A percentile compares a stretch with the other conserved stretches of the same genome.
Evolutionary conservation across 768 basidiomycete species (phyloP).

Genomic region (Cyclocybe aegerita): DNA sequence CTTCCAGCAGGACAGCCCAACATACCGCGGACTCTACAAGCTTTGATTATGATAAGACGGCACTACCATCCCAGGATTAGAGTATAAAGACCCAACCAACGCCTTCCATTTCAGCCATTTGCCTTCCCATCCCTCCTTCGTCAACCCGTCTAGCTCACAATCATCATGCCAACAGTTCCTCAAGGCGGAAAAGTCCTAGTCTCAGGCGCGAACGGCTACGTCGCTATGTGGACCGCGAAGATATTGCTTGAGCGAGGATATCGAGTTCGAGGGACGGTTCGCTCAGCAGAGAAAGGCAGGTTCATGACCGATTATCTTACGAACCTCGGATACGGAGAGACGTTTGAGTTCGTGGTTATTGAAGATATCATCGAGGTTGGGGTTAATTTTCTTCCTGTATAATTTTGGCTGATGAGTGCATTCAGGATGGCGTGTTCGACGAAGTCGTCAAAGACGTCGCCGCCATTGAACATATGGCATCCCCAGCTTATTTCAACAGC

Average conservation of each 20-base stretch:
- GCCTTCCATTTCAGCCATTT: too few relatives aligned
- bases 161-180: slow-evolving; percentile 26
- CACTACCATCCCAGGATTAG: too few relatives aligned
- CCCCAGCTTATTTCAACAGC: slow-evolving; percentile 51
- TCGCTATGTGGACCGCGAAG: slow-evolving; percentile 57
- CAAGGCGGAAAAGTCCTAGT: slow-evolving; percentile 42
- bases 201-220: slow-evolving; percentile 60
- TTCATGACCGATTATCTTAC: slow-evolving; percentile 58
- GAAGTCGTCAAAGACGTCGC: too few relatives aligned
- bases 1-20: too few relatives aligned
- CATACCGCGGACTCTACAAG: too few relatives aligned
- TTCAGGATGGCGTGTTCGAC: slow-evolving; percentile 69
- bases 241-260: slow-evolving; percentile 61
- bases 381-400: not conserved
- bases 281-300: slow-evolving; percentile 55
- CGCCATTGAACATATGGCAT: slow-evolving; percentile 71
- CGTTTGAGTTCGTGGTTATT: slow-evolving; percentile 63
- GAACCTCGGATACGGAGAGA: slow-evolving; percentile 46
- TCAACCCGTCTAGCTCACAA: not conserved
- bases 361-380: slow-evolving; percentile 54
- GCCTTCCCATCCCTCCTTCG: too few relatives aligned
- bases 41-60: too few relatives aligned
- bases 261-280: slow-evolving; percentile 64
- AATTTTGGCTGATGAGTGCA: not conserved
- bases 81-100: too few relatives aligned